phyloP scores from a whole-genome alignment of 2,329 filamentous ascomycete genomes.

The Byssothecium circinans region DNA sequence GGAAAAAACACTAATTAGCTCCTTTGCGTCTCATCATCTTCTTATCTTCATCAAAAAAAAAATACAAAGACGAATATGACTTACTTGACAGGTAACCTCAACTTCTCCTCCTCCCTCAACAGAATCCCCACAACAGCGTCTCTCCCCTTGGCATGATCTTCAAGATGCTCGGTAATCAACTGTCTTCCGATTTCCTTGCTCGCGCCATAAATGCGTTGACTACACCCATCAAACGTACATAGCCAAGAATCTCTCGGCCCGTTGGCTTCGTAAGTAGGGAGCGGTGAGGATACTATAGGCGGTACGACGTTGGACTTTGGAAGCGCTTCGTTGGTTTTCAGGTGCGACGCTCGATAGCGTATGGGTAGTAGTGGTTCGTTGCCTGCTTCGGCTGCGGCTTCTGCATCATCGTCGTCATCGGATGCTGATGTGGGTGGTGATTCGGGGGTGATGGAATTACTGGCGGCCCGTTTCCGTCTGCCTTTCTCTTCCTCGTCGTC shows the following conservation, averaged over 20 bases:
- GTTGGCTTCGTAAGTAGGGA: slow-evolving; percentile 42
- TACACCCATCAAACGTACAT: slow-evolving; percentile 66
- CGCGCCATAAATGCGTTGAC: slow-evolving; percentile 65
- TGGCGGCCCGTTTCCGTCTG: slow-evolving; percentile 34
- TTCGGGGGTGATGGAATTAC: slow-evolving; percentile 20
- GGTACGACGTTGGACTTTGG: slow-evolving; percentile 18
- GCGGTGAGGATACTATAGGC: slow-evolving; percentile 32
- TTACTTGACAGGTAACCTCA: slow-evolving; percentile 46
- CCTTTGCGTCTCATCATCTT: background rate
- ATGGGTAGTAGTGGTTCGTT: slow-evolving; percentile 27
- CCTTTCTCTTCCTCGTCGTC: slow-evolving; percentile 18
- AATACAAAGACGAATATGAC: no score
- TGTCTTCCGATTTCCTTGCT: slow-evolving; percentile 58
- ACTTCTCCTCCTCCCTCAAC: slow-evolving; percentile 53
- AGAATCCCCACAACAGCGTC: slow-evolving; percentile 56
- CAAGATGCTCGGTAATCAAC: slow-evolving; percentile 63
- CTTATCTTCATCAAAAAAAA: no score
- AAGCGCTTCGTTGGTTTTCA: slow-evolving; percentile 5
- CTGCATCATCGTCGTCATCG: background rate
- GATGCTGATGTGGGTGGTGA: slow-evolving; percentile 18
- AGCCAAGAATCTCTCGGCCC: slow-evolving; percentile 67
- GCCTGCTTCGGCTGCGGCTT: slow-evolving; percentile 6
- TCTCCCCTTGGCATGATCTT: slow-evolving; percentile 60
- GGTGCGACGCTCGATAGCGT: slow-evolving; percentile 20
- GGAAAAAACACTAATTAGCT: background rate